Evolutionary conservation across 805 yeast genomes (phyloP).

Genomic region (Pichia nakasei): DNA sequence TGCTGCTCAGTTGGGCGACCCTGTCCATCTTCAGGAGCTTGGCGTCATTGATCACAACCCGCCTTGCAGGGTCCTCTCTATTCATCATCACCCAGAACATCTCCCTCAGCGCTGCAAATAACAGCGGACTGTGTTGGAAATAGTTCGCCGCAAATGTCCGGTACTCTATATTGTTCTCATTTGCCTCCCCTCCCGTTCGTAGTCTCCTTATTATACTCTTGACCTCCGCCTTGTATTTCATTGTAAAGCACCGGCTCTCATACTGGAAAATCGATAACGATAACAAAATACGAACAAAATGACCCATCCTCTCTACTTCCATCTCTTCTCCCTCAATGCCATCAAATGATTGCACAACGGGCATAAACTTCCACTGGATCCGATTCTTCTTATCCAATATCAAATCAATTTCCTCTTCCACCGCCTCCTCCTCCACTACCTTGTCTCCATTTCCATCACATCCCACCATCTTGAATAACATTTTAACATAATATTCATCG

Average conservation of each 20-base stretch:
- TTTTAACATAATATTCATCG: background rate
- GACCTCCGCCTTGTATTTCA: conserved; percentile 3
- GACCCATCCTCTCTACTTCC: background rate
- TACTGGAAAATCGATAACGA: conserved; percentile 4
- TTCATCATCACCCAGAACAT: background rate
- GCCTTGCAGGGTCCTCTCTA: no score
- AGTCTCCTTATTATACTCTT: background rate
- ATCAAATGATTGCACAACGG: conserved; percentile 35
- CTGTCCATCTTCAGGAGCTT: no score
- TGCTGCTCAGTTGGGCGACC: no score
- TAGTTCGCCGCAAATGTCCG: background rate
- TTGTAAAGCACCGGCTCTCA: conserved; percentile 1
- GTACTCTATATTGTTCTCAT: background rate
- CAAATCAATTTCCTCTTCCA: conserved; percentile 14
- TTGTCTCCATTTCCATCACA: background rate
- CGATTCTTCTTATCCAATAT: conserved; percentile 14
- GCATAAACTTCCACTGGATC: conserved; percentile 26
- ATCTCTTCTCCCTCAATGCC: conserved; percentile 1
- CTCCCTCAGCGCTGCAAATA: background rate
- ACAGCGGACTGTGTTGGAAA: background rate
- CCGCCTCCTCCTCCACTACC: no score
- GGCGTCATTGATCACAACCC: no score
- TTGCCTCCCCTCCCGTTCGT: background rate
- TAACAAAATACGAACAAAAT: conserved; percentile 1
- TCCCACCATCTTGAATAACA: background rate